Evolutionary conservation across 139 green algal species (phyloP).

Genomic region (Desmodesmus armatus): DNA sequence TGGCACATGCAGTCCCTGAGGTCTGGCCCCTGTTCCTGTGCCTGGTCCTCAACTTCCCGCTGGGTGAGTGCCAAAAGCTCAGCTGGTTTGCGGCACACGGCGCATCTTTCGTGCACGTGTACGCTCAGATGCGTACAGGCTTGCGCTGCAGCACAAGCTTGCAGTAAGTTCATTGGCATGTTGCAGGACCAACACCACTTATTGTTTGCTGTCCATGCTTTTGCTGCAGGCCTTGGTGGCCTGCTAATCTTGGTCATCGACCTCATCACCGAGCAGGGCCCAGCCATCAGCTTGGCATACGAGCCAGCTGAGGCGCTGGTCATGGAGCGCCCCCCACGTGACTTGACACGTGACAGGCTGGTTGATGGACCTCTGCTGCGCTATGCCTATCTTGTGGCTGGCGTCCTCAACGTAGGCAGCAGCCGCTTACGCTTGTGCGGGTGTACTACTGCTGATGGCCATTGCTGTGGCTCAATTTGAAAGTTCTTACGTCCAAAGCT

Average conservation of each 20-base stretch:
- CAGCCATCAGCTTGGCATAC: slow-evolving; percentile 65
- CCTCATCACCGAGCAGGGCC: slow-evolving; percentile 63
- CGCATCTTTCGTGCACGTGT: too few relatives aligned
- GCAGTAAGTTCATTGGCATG: background rate
- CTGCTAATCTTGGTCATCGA: slow-evolving; percentile 67
- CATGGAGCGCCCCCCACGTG: slow-evolving; percentile 59
- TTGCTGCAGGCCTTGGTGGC: slow-evolving; percentile 50
- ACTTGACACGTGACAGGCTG: slow-evolving; percentile 54
- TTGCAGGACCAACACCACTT: background rate
- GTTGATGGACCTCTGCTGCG: slow-evolving; percentile 52
- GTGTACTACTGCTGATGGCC: too few relatives aligned
- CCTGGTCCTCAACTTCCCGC: slow-evolving; percentile 52
- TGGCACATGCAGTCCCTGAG: slow-evolving; percentile 58
- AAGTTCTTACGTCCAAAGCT: too few relatives aligned
- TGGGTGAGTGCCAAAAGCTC: slow-evolving; percentile 42
- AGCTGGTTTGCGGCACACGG: too few relatives aligned
- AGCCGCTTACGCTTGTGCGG: too few relatives aligned
- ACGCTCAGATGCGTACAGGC: too few relatives aligned
- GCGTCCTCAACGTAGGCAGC: slow-evolving; percentile 40
- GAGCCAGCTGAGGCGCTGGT: slow-evolving; percentile 59
- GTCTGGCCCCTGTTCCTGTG: slow-evolving; percentile 58
- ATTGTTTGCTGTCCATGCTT: background rate
- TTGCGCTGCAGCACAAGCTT: too few relatives aligned
- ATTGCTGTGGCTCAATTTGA: too few relatives aligned
- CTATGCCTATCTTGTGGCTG: slow-evolving; percentile 60